Evolutionary conservation across 1,284 basidiomycete genomes (phyloP).

Genomic region (Tetrapyrgos nigripes): DNA sequence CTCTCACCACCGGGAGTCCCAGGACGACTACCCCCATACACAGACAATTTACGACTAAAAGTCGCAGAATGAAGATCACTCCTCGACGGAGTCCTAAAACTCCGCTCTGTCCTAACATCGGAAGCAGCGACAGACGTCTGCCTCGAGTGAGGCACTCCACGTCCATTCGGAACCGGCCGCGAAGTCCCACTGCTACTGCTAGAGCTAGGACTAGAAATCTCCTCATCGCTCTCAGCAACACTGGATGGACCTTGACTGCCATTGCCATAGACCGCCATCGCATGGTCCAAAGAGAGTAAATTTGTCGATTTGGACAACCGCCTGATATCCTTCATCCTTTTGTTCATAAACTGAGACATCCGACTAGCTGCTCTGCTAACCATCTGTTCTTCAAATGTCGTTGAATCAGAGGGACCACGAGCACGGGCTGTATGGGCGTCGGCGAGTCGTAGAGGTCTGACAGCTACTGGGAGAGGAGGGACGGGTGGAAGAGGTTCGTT

Average conservation of each 20-base stretch:
- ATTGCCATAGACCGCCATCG: slow-evolving; percentile 13
- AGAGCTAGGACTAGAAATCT: neutral
- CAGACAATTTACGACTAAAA: slow-evolving; percentile 13
- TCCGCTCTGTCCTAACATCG: neutral
- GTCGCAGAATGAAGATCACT: slow-evolving; percentile 12
- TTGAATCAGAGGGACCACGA: slow-evolving; percentile 1
- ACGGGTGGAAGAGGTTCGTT: slow-evolving; percentile 12
- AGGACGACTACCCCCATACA: slow-evolving; percentile 6
- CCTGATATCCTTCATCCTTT: slow-evolving; percentile 15
- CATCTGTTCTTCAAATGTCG: slow-evolving; percentile 14
- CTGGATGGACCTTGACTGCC: neutral
- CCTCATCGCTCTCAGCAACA: neutral
- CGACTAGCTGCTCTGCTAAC: slow-evolving; percentile 8
- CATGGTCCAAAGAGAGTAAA: slow-evolving; percentile 12
- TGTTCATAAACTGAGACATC: slow-evolving; percentile 15
- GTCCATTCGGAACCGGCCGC: neutral
- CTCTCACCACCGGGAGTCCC: neutral
- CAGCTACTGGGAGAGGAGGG: neutral
- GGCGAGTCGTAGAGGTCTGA: slow-evolving; percentile 10
- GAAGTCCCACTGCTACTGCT: neutral
- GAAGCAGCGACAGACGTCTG: neutral
- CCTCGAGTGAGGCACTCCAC: neutral
- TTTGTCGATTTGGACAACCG: slow-evolving; percentile 12
- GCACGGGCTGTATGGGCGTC: slow-evolving; percentile 18
- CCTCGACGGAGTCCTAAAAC: neutral